Evolutionary conservation across 2,329 filamentous ascomycete species (phyloP), one percentile per base, ranked within the genome.

Genomic region (Pyrenophora graminea): DNA sequence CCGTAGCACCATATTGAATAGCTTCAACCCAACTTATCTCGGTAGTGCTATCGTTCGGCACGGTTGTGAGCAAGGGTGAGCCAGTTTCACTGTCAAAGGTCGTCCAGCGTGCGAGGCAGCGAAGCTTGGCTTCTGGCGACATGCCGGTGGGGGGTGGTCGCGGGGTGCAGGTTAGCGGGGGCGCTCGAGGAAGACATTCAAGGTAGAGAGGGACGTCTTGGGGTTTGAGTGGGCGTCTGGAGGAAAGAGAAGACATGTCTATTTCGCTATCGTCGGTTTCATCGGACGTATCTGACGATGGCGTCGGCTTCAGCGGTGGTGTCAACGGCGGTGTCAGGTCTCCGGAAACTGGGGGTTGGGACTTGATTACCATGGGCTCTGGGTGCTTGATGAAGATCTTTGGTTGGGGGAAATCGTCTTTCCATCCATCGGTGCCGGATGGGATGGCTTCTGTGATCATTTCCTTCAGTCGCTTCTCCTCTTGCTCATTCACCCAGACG

Each of bases 91-190:
- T 32, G 13, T 49, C 30, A 58, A 70, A 67, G 5, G 27, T 39
- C 3, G 67, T 69, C 66, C 64, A 69, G 51, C 66, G 64, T 3
- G 60, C 57, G 32, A 68, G 51, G 37, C 66, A 67, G 27, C 55
- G n/a, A 2, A 70, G 54, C 30, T 62, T 64, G 2, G 64, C 58
- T 9, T 59, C 21, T 10, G 39, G 13, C 2, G 63, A 63, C 63
- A 68, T 67, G 32, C 40, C 52, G 3, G 36, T 4, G 12, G 57
- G 55, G n/a, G 64, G 63, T 3, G 53, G 63, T n/a, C 38, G 33
- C 5, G 58, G 49, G 10, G 15, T 50, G 38, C 55, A 62, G 6
- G 42, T 2, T 1, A 50, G 8, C 8, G 53, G 56, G 6, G 62
- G 63, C 2, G 18, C 15, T 17, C 55, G 56, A 1, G 53, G 52